Percentiles rank a stretch among this genome's conserved stretches.
phyloP scores from a whole-genome alignment of 192 early-diverging fungal species.

The Coemansia sp. region DNA sequence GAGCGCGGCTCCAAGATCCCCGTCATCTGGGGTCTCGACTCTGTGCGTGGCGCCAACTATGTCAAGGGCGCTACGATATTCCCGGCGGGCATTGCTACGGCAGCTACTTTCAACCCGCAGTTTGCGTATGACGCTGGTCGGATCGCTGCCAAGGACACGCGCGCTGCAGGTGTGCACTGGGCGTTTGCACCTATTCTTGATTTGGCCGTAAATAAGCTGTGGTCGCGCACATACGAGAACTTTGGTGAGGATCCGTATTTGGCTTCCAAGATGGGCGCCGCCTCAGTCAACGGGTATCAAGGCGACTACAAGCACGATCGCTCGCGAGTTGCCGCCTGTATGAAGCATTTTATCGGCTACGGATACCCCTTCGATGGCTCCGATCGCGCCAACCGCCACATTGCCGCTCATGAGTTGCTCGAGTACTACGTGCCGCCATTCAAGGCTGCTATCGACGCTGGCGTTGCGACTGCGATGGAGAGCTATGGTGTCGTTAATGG shows the following conservation, averaged over 20 bases:
- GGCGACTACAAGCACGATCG: conserved; percentile 68
- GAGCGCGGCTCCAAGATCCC: conserved; percentile 55
- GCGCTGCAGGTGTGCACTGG: conserved; percentile 67
- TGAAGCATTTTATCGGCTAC: conserved; percentile 72
- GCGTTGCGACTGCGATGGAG: conserved; percentile 66
- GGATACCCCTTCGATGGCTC: conserved; percentile 58
- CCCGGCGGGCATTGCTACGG: conserved; percentile 61
- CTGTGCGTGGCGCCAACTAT: conserved; percentile 68
- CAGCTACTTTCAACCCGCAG: conserved; percentile 64
- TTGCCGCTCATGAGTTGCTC: conserved; percentile 59
- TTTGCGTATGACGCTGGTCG: conserved; percentile 61
- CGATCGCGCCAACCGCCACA: conserved; percentile 43
- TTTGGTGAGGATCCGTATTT: conserved; percentile 67
- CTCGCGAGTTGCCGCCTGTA: conserved; percentile 62
- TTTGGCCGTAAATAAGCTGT: conserved; percentile 61
- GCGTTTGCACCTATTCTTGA: conserved; percentile 65
- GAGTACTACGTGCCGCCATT: conserved; percentile 68
- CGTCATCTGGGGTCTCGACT: conserved; percentile 67
- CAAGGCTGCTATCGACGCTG: conserved; percentile 61
- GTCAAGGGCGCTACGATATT: conserved; percentile 63
- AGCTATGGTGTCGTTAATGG: conserved; percentile 65
- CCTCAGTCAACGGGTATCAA: conserved; percentile 62
- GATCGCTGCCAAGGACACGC: conserved; percentile 65
- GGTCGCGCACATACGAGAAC: conserved; percentile 61
- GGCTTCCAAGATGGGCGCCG: conserved; percentile 55